Evolutionary conservation across 1,284 basidiomycete genomes (phyloP), one percentile per base, ranked within the genome.

Genomic region (Cutaneotrichosporon sp.): DNA sequence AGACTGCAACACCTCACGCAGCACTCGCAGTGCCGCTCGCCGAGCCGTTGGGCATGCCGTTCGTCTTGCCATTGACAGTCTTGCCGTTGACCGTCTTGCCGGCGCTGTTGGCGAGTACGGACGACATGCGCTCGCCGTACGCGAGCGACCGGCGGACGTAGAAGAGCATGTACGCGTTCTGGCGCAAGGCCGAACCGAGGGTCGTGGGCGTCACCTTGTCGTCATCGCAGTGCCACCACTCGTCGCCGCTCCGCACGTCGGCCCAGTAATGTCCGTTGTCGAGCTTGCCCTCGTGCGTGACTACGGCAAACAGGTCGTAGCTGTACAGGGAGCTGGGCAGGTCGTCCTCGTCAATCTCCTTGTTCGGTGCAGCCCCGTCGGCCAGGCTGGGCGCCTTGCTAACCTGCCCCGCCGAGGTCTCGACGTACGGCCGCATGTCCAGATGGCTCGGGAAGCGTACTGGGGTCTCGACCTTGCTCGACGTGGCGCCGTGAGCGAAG

Each of bases 171-270:
- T n/a, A n/a, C n/a, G 89, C 89, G 59, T 85, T 82, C 33, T 91
- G 90, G 60, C 76, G 81, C 43, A 93, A 82, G 56, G 88, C 89
- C 2, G 83, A 83, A 6, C 84, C 82, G 11, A 93, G 82, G 27
- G 83, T 87, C 4, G 90, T 86, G 18, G 84, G 84, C 0, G 86
- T 87, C 16, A 93, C 90, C 67, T 92, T 95, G 73, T 95, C 93
- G 71, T 97, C 94, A 75, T 97, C 93, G 77, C 92, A 95, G 29
- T 89, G 87, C 80, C 92, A 95, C 94, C 94, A 97, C 87, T 92
- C 75, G 46, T 67, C 68, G 25, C 70, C 65, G 59, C 65, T 67
- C 38, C 74, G 65, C 3, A 79, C 72, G 54, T 76, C 73, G 18
- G 70, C 73, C 69, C 70, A 72, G 78, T 97, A 97, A 74, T 97